phyloP scores from a whole-genome alignment of 2,329 filamentous ascomycete genomes.

The Microdochium paspali region DNA sequence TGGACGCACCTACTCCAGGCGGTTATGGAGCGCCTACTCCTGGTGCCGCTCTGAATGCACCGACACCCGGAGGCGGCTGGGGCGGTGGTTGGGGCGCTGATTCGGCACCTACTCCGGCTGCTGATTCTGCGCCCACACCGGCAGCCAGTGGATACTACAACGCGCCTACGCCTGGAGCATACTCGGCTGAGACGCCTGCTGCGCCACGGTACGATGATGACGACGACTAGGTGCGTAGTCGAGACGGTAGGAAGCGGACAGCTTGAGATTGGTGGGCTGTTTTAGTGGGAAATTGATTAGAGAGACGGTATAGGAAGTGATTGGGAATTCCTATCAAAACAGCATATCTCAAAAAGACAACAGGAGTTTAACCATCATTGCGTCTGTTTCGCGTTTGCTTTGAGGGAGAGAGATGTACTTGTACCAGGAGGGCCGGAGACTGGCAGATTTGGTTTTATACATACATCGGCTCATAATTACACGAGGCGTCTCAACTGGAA shows the following conservation, averaged over 20 bases:
- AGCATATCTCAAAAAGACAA: too few species aligned
- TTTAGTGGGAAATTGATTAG: background rate
- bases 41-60: slow-evolving; percentile 46
- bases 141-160: slow-evolving; percentile 52
- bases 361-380: too few species aligned
- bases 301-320: too few species aligned
- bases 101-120: slow-evolving; percentile 57
- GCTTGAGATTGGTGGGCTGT: background rate
- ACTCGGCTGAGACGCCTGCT: slow-evolving; percentile 50
- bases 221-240: slow-evolving; percentile 19
- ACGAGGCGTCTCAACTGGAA: too few species aligned
- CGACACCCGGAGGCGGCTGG: slow-evolving; percentile 59
- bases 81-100: slow-evolving; percentile 50
- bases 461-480: too few species aligned
- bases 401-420: too few species aligned
- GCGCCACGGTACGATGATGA: slow-evolving; percentile 46
- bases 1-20: slow-evolving; percentile 64
- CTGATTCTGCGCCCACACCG: slow-evolving; percentile 54
- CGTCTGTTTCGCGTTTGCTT: too few species aligned
- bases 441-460: too few species aligned
- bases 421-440: too few species aligned
- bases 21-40: slow-evolving; percentile 58
- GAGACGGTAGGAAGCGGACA: background rate
- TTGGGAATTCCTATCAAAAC: too few species aligned
- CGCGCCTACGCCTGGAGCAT: slow-evolving; percentile 58